Evolutionary conservation across 2,329 filamentous ascomycete species (phyloP).

Genomic region (Aspergillus neotritici): DNA sequence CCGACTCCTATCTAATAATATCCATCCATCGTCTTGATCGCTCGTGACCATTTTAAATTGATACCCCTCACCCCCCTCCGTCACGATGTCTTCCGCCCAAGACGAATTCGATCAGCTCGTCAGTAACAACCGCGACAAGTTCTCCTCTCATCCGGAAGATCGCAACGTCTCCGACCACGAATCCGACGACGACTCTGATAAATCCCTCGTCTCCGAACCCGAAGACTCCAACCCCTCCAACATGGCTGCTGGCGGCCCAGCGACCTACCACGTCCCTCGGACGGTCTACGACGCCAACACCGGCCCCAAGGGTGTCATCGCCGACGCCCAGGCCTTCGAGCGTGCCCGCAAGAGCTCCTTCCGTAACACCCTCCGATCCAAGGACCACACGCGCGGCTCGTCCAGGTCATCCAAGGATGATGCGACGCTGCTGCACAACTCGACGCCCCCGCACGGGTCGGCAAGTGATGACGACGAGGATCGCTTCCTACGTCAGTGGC

Average conservation of each 20-base stretch:
- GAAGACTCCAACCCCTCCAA: constrained; percentile 31
- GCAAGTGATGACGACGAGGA: constrained; percentile 64
- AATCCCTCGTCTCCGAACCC: constrained; percentile 30
- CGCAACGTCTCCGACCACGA: constrained; percentile 26
- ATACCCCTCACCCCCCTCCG: constrained; percentile 11
- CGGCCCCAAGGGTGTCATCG: constrained; percentile 48
- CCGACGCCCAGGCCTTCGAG: constrained; percentile 47
- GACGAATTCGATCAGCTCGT: constrained; percentile 45
- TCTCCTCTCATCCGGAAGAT: constrained; percentile 41
- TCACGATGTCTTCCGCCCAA: constrained; percentile 41
- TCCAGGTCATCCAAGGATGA: constrained; percentile 19
- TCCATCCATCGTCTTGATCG: not conserved
- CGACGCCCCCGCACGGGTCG: constrained; percentile 17
- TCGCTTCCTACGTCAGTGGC: constrained; percentile 76
- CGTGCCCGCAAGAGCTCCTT: constrained; percentile 45
- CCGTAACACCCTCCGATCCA: constrained; percentile 38
- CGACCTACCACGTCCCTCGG: constrained; percentile 40
- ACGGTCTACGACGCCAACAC: constrained; percentile 47
- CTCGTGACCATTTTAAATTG: constrained; percentile 13
- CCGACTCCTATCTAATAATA: too few relatives aligned
- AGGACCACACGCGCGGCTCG: constrained; percentile 24
- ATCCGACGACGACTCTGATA: constrained; percentile 22
- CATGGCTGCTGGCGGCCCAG: constrained; percentile 25
- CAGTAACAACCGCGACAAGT: constrained; percentile 31
- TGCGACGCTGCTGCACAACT: constrained; percentile 21